These are phyloP conservation scores for Xeromyces bisporus DNA, from an alignment of 495 filamentous ascomycete genomes.

Conservation along the genomic window DNA sequence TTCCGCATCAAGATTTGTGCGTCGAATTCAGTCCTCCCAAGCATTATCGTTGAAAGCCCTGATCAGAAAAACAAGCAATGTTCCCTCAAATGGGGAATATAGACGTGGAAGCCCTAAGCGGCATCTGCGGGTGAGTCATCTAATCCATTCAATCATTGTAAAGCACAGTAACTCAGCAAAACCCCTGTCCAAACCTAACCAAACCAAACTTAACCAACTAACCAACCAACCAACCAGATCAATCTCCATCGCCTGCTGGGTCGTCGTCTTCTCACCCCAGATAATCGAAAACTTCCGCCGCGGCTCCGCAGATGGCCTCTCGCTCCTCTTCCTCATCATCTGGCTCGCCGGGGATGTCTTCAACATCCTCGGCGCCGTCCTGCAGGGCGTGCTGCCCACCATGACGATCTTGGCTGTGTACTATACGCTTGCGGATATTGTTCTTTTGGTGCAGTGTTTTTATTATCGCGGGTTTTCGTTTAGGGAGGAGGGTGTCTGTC, in stretches of 20 bases:
- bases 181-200: not conserved
- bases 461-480: conserved; percentile 80
- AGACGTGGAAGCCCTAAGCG: not conserved
- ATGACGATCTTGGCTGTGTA: conserved; percentile 95
- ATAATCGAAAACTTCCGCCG: conserved; percentile 91
- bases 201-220: not conserved
- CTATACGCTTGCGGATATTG: conserved; percentile 85
- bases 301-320: conserved; percentile 72
- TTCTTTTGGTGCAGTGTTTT: conserved; percentile 75
- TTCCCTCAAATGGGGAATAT: not conserved
- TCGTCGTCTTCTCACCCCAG: conserved; percentile 93
- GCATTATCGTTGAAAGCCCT: no score
- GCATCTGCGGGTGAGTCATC: not conserved
- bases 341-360: conserved; percentile 93
- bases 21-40: no score
- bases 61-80: conserved; percentile 4
- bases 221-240: conserved; percentile 37
- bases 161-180: no score
- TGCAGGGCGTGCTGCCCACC: conserved; percentile 90
- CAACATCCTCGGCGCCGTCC: conserved; percentile 79
- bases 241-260: conserved; percentile 93
- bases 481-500: conserved; percentile 26
- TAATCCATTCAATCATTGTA: no score
- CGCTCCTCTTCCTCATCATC: conserved; percentile 71
- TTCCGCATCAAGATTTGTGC: no score